Percentiles rank a stretch among this genome's conserved stretches.
Evolutionary conservation across 108 stramenopile genomes (phyloP).

Genomic region (Cylindrotheca fusiformis): DNA sequence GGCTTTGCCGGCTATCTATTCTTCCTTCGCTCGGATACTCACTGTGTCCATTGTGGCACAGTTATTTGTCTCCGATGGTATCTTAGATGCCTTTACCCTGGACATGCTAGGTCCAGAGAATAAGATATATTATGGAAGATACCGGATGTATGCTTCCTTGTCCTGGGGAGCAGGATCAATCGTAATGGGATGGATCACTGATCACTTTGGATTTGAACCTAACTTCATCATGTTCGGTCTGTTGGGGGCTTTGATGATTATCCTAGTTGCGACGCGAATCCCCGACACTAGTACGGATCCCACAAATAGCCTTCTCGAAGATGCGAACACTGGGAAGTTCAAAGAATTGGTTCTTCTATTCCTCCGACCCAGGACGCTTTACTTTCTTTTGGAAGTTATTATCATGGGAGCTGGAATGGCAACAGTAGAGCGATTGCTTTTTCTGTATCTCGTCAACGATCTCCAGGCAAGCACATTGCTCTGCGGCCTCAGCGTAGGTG

Average conservation of each 20-base stretch:
- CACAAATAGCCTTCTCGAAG: not conserved
- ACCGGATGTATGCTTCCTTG: slow-evolving; percentile 39
- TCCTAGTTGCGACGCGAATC: slow-evolving; percentile 20
- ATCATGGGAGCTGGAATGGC: slow-evolving; percentile 52
- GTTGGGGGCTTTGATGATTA: slow-evolving; percentile 24
- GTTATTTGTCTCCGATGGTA: slow-evolving; percentile 37
- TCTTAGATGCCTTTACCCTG: slow-evolving; percentile 43
- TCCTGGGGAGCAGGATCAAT: slow-evolving; percentile 50
- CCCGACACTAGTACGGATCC: slow-evolving; percentile 16
- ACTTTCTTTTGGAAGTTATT: slow-evolving; percentile 35
- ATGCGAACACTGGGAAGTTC: slow-evolving; percentile 2
- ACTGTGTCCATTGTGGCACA: slow-evolving; percentile 23
- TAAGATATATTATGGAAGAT: slow-evolving; percentile 38
- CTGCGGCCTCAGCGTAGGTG: slow-evolving; percentile 35
- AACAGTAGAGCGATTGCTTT: slow-evolving; percentile 39
- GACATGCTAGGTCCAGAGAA: slow-evolving; percentile 42
- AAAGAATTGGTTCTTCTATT: slow-evolving; percentile 20
- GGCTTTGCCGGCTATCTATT: slow-evolving; percentile 32
- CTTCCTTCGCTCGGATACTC: slow-evolving; percentile 26
- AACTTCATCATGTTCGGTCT: slow-evolving; percentile 51
- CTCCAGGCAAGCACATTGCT: slow-evolving; percentile 30
- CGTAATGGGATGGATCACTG: slow-evolving; percentile 50
- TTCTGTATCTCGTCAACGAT: slow-evolving; percentile 42
- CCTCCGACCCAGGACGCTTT: slow-evolving; percentile 20
- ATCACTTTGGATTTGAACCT: slow-evolving; percentile 43